Percentiles rank a stretch among this genome's conserved stretches.
These are phyloP conservation scores for Tremellales sp. DNA, from an alignment of 1,284 basidiomycete genomes.

Conservation along the genomic window DNA sequence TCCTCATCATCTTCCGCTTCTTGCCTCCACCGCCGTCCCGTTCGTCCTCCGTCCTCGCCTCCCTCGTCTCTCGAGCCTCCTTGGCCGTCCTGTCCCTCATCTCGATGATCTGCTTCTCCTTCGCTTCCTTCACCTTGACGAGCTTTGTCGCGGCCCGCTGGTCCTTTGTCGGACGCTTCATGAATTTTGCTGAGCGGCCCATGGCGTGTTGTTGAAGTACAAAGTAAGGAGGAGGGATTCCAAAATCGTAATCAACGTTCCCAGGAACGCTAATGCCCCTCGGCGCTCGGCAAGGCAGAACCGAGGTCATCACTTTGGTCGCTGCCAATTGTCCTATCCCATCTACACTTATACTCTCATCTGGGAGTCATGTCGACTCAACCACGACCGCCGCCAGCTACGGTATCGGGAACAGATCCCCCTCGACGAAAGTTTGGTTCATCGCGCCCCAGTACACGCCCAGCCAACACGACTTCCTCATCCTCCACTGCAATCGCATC, in stretches of 20 bases:
- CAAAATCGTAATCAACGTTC: background rate
- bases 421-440: slow-evolving; percentile 12
- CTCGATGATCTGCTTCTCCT: slow-evolving; percentile 9
- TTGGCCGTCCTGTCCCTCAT: slow-evolving; percentile 29
- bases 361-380: background rate
- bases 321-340: background rate
- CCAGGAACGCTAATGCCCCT: background rate
- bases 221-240: background rate
- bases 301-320: background rate
- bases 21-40: slow-evolving; percentile 8
- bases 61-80: background rate
- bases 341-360: slow-evolving; percentile 5
- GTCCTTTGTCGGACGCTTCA: slow-evolving; percentile 37
- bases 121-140: slow-evolving; percentile 18
- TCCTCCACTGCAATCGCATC: slow-evolving; percentile 8
- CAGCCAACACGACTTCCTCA: slow-evolving; percentile 3
- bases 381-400: slow-evolving; percentile 5
- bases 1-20: slow-evolving; percentile 15
- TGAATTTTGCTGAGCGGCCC: slow-evolving; percentile 40
- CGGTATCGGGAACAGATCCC: too few relatives aligned
- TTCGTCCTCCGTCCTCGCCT: slow-evolving; percentile 4
- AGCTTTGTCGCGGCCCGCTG: slow-evolving; percentile 32
- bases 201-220: slow-evolving; percentile 14
- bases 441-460: too few relatives aligned
- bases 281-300: too few relatives aligned